phyloP scores from a whole-genome alignment of 306 rosid species.

The Coriaria nepalensis region DNA sequence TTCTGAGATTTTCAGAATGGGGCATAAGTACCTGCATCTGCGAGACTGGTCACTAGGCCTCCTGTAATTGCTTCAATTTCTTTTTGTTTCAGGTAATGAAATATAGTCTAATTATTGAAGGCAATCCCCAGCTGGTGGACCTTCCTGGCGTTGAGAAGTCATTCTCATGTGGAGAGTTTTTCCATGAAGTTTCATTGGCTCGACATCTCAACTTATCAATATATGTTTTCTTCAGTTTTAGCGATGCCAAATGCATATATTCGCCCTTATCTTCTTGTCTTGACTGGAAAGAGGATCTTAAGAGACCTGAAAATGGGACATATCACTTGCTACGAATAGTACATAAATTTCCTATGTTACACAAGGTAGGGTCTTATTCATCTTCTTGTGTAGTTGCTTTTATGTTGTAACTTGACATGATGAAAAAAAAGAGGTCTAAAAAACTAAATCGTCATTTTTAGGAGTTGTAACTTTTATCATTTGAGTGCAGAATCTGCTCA shows the following conservation, averaged over 20 bases:
- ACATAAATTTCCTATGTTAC: constrained; percentile 60
- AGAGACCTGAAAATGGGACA: constrained; percentile 37
- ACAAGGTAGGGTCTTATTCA: constrained; percentile 31
- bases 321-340: constrained; percentile 55
- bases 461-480: too few species aligned
- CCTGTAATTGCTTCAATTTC: constrained; percentile 19
- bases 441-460: too few species aligned
- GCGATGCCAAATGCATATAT: constrained; percentile 39
- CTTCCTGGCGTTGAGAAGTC: constrained; percentile 20
- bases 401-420: constrained; percentile 7
- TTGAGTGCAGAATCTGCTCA: too few species aligned
- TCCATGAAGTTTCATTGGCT: constrained; percentile 26
- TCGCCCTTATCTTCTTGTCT: constrained; percentile 23
- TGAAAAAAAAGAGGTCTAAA: too few species aligned
- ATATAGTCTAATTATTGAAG: constrained; percentile 54
- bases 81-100: constrained; percentile 48
- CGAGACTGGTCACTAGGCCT: too few species aligned
- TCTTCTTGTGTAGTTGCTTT: constrained; percentile 7
- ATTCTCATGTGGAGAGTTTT: constrained; percentile 53
- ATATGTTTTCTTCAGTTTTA: constrained; percentile 41
- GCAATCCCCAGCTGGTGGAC: constrained; percentile 27
- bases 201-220: constrained; percentile 24
- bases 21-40: too few species aligned
- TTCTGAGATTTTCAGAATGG: constrained; percentile 1
- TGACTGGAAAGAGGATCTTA: constrained; percentile 21